phyloP scores from a whole-genome alignment of 345 rosid genomes.

The Heritiera littoralis region DNA sequence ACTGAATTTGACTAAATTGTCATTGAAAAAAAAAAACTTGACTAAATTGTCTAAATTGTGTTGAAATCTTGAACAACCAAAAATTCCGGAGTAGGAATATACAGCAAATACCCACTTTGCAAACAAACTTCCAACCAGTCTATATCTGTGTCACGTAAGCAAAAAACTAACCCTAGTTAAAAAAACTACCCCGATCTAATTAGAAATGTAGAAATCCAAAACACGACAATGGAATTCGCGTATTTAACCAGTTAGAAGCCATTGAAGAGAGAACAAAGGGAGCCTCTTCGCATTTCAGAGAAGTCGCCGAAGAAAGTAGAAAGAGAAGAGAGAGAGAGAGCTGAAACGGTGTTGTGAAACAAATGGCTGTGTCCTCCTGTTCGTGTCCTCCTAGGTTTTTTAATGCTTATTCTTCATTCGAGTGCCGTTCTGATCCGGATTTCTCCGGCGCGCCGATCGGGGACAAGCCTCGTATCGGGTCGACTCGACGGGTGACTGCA shows the following conservation, averaged over 20 bases:
- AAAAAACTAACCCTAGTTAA: constrained; percentile 5
- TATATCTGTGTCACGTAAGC: constrained; percentile 2
- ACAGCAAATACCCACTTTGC: no score
- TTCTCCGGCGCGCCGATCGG: constrained; percentile 45
- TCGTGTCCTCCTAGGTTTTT: constrained; percentile 32
- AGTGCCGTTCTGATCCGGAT: constrained; percentile 77
- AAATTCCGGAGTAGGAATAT: no score
- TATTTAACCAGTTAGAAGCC: neutral
- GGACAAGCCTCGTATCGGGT: constrained; percentile 26
- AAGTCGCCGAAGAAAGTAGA: neutral
- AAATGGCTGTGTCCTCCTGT: constrained; percentile 57
- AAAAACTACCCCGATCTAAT: neutral
- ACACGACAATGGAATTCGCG: constrained; percentile 12
- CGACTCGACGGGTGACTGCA: neutral
- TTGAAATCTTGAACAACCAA: neutral
- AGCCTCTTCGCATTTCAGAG: constrained; percentile 14
- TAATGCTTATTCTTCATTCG: constrained; percentile 40
- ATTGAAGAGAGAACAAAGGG: no score
- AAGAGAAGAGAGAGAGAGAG: constrained; percentile 4
- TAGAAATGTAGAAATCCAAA: neutral
- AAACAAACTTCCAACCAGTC: neutral
- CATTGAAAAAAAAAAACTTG: no score
- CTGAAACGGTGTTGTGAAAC: constrained; percentile 4
- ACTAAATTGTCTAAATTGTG: no score
- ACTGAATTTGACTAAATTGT: no score